Evolutionary conservation across 306 rosid species (phyloP).

Genomic region (Dicorynia guianensis): DNA sequence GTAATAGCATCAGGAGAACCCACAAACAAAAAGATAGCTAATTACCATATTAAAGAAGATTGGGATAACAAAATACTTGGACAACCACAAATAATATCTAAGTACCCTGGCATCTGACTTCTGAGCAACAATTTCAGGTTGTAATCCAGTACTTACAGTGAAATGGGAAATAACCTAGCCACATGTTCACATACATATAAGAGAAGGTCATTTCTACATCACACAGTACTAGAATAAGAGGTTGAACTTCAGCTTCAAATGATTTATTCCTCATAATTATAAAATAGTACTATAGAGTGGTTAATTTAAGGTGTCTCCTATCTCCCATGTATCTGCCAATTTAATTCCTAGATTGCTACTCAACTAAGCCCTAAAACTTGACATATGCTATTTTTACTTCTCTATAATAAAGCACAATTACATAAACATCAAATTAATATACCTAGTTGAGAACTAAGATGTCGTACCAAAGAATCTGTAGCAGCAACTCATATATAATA

Average conservation of each 20-base stretch:
- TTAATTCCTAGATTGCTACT: not conserved
- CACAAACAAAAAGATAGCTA: not conserved
- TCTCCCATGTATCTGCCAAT: constrained; percentile 11
- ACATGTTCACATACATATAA: constrained; percentile 17
- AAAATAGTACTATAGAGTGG: not conserved
- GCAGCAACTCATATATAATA: too few species aligned
- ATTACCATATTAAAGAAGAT: not conserved
- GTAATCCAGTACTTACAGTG: constrained; percentile 14
- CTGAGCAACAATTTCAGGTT: not conserved
- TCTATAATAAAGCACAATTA: not conserved
- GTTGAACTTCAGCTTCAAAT: constrained; percentile 18
- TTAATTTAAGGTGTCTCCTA: constrained; percentile 18
- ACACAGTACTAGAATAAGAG: constrained; percentile 1
- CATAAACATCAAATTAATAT: not conserved
- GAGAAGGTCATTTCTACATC: constrained; percentile 28
- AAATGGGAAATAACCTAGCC: constrained; percentile 10
- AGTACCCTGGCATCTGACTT: not conserved
- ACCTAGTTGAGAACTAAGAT: not conserved
- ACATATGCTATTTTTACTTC: not conserved
- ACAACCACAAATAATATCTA: constrained; percentile 8
- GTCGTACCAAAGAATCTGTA: not conserved
- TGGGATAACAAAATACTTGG: constrained; percentile 20
- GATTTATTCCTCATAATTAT: constrained; percentile 3
- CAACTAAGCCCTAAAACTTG: constrained; percentile 16
- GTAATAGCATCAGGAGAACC: constrained; percentile 10